Evolutionary conservation across 2,329 filamentous ascomycete species (phyloP).

Genomic region (Proliferodiscus dingleyae): DNA sequence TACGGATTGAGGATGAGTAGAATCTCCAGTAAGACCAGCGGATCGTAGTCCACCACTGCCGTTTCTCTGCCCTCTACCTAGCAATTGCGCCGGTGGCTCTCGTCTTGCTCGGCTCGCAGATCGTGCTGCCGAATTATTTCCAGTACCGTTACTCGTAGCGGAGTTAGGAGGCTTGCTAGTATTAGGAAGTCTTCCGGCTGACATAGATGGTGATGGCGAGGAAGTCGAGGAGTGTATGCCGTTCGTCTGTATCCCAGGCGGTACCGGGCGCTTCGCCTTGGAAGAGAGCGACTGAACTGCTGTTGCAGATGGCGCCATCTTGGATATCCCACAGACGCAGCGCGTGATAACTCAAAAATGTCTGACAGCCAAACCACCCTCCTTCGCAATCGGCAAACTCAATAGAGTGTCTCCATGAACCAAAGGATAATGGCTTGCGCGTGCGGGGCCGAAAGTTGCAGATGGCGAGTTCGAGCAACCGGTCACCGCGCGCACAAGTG

Average conservation of each 20-base stretch:
- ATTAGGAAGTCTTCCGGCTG: slow-evolving; percentile 50
- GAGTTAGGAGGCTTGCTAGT: slow-evolving; percentile 45
- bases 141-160: slow-evolving; percentile 41
- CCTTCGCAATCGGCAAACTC: slow-evolving; percentile 2
- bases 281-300: slow-evolving; percentile 24
- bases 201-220: slow-evolving; percentile 44
- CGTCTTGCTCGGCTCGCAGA: slow-evolving; percentile 54
- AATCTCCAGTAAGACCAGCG: slow-evolving; percentile 44
- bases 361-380: not conserved
- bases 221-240: slow-evolving; percentile 46
- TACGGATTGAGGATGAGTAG: slow-evolving; percentile 32
- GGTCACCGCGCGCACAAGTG: not conserved
- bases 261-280: slow-evolving; percentile 66
- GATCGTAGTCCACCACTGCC: slow-evolving; percentile 45
- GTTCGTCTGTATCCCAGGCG: slow-evolving; percentile 49
- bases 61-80: slow-evolving; percentile 45
- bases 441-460: not conserved
- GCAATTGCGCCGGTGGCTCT: slow-evolving; percentile 44
- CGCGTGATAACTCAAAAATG: not conserved
- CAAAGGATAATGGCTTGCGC: not conserved
- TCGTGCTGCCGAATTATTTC: slow-evolving; percentile 37
- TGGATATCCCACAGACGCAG: not conserved
- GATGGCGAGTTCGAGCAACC: not conserved
- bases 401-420: slow-evolving; percentile 1
- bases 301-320: slow-evolving; percentile 29